These are phyloP conservation scores for Aspergillus sp. DNA, from an alignment of 2,329 filamentous ascomycete species.

Conservation along the genomic window DNA sequence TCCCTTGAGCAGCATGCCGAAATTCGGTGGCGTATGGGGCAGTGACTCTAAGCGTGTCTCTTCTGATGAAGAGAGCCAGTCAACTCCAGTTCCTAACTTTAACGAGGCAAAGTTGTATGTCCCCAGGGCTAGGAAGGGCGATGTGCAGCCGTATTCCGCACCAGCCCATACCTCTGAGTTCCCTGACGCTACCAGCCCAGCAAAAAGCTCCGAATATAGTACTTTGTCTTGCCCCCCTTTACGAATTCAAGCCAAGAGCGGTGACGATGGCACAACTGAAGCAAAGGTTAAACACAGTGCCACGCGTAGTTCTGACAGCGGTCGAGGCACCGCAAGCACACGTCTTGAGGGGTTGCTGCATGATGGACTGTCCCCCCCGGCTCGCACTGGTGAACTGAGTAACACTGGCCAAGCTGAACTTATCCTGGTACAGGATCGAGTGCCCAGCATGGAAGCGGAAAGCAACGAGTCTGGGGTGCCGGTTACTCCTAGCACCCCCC, in stretches of 20 bases:
- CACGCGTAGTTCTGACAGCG: neutral
- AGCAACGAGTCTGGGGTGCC: neutral
- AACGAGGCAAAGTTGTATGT: constrained; percentile 18
- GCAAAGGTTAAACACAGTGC: constrained; percentile 5
- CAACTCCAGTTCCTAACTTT: constrained; percentile 1
- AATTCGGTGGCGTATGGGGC: neutral
- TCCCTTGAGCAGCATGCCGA: constrained; percentile 13
- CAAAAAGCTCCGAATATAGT: constrained; percentile 1
- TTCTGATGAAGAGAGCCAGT: neutral
- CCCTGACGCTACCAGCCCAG: neutral
- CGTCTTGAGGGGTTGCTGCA: constrained; percentile 14
- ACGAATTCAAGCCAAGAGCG: neutral
- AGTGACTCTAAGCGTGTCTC: neutral
- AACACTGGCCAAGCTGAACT: constrained; percentile 17
- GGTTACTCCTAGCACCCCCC: neutral
- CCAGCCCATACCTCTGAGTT: constrained; percentile 12
- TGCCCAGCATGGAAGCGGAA: constrained; percentile 15
- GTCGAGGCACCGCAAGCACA: neutral
- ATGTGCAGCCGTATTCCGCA: constrained; percentile 16
- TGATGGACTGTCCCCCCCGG: constrained; percentile 19
- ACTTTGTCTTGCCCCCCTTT: constrained; percentile 6
- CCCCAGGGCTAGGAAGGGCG: constrained; percentile 13
- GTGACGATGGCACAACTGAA: neutral
- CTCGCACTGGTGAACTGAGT: constrained; percentile 15
- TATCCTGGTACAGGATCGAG: constrained; percentile 10